Conservation (phyloP, 495 filamentous ascomycete species). For the Cenococcum geophilum region DNA sequence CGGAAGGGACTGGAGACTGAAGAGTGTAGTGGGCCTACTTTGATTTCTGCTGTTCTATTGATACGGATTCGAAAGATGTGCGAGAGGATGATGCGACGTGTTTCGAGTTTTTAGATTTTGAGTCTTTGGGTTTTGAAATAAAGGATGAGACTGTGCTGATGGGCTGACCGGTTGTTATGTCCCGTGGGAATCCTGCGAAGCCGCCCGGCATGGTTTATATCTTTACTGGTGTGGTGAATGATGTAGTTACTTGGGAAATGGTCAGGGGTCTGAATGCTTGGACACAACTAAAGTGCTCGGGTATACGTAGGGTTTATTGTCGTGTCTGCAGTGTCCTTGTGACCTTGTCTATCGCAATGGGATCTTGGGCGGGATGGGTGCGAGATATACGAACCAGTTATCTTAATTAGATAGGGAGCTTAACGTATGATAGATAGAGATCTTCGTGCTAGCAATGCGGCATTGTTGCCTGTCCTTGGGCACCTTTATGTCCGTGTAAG, state of each 20-base stretch:
- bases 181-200: neutral
- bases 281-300: neutral
- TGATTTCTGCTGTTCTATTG: slow-evolving; percentile 2
- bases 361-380: neutral
- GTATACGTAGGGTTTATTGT: neutral
- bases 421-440: neutral
- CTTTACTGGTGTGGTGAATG: neutral
- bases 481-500: slow-evolving; percentile 3
- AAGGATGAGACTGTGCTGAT: neutral
- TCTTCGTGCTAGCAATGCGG: neutral
- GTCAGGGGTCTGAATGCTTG: too few species aligned
- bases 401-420: neutral
- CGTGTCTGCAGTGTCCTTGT: neutral
- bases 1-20: neutral
- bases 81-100: neutral
- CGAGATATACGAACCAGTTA: neutral
- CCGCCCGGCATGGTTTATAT: neutral
- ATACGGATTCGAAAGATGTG: slow-evolving; percentile 1
- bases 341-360: neutral
- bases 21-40: neutral
- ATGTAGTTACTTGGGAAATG: neutral
- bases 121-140: neutral
- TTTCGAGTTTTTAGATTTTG: neutral
- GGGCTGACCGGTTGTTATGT: neutral
- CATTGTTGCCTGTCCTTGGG: neutral